Conservation (phyloP, 1,284 basidiomycete species). For the Marasmius fiardii region DNA sequence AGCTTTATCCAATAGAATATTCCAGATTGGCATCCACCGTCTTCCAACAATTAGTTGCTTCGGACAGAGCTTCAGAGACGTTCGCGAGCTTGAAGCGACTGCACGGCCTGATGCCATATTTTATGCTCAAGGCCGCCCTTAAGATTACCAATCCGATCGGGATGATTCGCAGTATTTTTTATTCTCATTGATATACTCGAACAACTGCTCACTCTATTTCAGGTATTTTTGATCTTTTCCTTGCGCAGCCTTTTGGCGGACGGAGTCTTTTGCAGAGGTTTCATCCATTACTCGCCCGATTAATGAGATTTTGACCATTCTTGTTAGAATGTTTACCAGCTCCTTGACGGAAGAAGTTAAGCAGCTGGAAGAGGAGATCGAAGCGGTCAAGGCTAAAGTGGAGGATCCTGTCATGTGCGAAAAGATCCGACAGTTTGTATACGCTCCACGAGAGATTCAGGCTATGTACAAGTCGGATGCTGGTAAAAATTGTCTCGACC, state of each 20-base stretch:
- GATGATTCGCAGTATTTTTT: conserved; percentile 76
- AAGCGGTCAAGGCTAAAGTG: conserved; percentile 83
- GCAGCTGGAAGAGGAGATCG: conserved; percentile 81
- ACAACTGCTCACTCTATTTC: conserved; percentile 1
- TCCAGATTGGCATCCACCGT: conserved; percentile 86
- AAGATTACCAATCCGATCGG: conserved; percentile 94
- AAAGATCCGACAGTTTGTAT: conserved; percentile 85
- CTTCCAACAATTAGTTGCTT: conserved; percentile 92
- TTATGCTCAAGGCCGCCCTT: conserved; percentile 89
- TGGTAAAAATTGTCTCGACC: conserved; percentile 33
- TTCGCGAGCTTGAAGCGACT: conserved; percentile 88
- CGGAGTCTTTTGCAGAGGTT: conserved; percentile 87
- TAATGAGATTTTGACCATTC: neutral
- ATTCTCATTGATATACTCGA: neutral
- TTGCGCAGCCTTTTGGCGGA: conserved; percentile 97
- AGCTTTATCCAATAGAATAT: conserved; percentile 5
- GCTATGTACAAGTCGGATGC: conserved; percentile 79
- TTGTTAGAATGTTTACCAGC: conserved; percentile 88
- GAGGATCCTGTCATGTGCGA: conserved; percentile 86
- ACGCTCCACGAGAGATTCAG: conserved; percentile 87
- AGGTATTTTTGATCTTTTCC: conserved; percentile 89
- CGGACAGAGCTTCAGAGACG: conserved; percentile 89
- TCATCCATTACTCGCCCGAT: neutral
- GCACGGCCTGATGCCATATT: conserved; percentile 97
- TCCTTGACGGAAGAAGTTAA: conserved; percentile 89